phyloP scores from a whole-genome alignment of 2,329 filamentous ascomycete genomes.

The Paraphoma sp. region DNA sequence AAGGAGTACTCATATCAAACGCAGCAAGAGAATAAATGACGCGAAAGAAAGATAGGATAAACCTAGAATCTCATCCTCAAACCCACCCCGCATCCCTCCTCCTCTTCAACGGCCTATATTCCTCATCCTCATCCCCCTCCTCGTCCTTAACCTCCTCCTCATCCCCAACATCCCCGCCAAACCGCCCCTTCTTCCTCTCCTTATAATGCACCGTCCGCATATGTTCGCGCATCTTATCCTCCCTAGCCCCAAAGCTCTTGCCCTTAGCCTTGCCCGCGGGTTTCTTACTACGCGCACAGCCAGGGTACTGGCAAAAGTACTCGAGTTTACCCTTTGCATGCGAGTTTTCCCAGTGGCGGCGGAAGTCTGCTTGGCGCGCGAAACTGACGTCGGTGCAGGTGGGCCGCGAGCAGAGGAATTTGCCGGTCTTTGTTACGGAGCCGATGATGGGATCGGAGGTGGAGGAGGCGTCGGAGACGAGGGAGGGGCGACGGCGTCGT shows the following conservation, averaged over 20 bases:
- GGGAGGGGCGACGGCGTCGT: neutral
- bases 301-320: slow-evolving; percentile 29
- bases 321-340: slow-evolving; percentile 21
- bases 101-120: too few species aligned
- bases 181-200: slow-evolving; percentile 9
- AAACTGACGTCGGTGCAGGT: slow-evolving; percentile 28
- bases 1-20: too few species aligned
- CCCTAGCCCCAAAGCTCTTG: slow-evolving; percentile 33
- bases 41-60: too few species aligned
- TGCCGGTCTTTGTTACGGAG: slow-evolving; percentile 29
- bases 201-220: slow-evolving; percentile 28
- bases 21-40: too few species aligned
- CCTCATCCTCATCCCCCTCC: too few species aligned
- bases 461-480: neutral
- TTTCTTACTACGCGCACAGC: slow-evolving; percentile 25
- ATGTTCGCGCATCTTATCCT: slow-evolving; percentile 42
- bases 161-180: neutral
- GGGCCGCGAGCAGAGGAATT: slow-evolving; percentile 30
- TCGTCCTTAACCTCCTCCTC: neutral
- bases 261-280: slow-evolving; percentile 26
- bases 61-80: too few species aligned
- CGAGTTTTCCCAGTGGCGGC: slow-evolving; percentile 31
- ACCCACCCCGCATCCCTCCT: too few species aligned
- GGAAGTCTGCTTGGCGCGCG: slow-evolving; percentile 40
- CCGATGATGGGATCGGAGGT: slow-evolving; percentile 22